These are phyloP conservation scores for Kokia cookei DNA, from an alignment of 441 rosid genomes.

Conservation along the genomic window DNA sequence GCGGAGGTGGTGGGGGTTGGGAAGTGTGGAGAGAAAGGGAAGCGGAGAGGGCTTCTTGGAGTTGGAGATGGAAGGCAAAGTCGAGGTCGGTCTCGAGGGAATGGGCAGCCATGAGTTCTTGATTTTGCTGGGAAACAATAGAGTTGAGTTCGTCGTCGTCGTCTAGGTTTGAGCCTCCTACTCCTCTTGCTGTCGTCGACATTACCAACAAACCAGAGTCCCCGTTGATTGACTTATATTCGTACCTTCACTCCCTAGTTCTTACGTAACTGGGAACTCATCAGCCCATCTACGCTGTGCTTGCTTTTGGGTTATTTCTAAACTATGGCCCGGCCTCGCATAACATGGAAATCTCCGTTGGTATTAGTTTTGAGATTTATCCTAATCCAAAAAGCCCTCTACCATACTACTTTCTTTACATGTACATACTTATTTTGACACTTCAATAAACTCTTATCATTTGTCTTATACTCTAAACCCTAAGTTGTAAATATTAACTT, in stretches of 20 bases:
- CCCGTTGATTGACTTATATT: background rate
- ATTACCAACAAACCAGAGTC: background rate
- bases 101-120: conserved; percentile 28
- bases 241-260: background rate
- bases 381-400: no score
- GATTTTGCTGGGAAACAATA: conserved; percentile 27
- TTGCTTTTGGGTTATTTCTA: no score
- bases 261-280: background rate
- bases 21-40: conserved; percentile 42
- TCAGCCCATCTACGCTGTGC: no score
- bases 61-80: conserved; percentile 49
- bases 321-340: no score
- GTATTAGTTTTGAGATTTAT: no score
- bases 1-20: conserved; percentile 24
- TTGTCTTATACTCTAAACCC: no score
- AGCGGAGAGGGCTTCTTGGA: conserved; percentile 54
- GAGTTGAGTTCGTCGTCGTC: conserved; percentile 18
- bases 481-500: no score
- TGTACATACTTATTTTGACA: no score
- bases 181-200: background rate
- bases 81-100: conserved; percentile 36
- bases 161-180: background rate
- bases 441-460: no score
- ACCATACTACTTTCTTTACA: no score
- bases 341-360: no score